phyloP scores from a whole-genome alignment of 805 yeast species.

The Suhomyces vadensis region DNA sequence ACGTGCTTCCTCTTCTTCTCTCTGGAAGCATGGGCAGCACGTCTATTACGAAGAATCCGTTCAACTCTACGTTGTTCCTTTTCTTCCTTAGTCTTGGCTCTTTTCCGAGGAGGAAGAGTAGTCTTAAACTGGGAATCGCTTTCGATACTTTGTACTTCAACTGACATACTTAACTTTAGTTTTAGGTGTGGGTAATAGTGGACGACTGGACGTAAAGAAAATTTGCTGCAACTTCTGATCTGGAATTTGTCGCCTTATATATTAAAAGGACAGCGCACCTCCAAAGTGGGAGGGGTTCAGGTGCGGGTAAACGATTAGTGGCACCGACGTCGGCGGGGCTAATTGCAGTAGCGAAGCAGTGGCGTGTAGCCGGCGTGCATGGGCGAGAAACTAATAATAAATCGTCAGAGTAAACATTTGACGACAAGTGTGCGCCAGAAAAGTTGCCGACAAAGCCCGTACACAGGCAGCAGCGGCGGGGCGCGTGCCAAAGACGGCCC shows the following conservation, averaged over 20 bases:
- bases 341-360: background rate
- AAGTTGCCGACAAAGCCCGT: too few relatives aligned
- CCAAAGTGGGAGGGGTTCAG: background rate
- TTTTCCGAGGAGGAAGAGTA: conserved; percentile 87
- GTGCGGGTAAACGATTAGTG: background rate
- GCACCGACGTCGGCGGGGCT: background rate
- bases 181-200: background rate
- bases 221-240: background rate
- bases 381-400: conserved; percentile 1
- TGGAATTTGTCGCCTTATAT: conserved; percentile 1
- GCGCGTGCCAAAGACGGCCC: too few relatives aligned
- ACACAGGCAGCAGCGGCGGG: background rate
- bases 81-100: conserved; percentile 95
- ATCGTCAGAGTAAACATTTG: background rate
- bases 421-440: background rate
- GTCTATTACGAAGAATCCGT: conserved; percentile 87
- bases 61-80: conserved; percentile 96
- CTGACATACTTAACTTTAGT: conserved; percentile 3
- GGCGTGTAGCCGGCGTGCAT: background rate
- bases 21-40: conserved; percentile 97
- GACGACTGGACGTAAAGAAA: background rate
- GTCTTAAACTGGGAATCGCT: conserved; percentile 25
- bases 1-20: conserved; percentile 94
- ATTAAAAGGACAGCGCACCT: conserved; percentile 4
- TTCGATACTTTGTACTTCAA: conserved; percentile 3